Evolutionary conservation across 2,329 filamentous ascomycete species (phyloP).

Genomic region (Trichoderma sp.): DNA sequence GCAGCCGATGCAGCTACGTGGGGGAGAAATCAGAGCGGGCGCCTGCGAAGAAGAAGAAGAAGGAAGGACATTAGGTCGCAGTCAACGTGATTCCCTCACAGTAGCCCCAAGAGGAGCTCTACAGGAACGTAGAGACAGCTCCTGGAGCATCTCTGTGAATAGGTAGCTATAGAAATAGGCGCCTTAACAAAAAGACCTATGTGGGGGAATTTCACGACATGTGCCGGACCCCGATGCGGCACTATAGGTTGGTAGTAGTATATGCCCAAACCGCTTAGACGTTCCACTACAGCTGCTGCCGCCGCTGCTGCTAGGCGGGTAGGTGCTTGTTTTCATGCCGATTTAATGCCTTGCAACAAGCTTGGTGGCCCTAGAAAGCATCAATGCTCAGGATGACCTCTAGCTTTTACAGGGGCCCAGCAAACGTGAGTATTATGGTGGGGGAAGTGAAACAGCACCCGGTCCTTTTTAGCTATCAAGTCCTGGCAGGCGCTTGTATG

Average conservation of each 20-base stretch:
- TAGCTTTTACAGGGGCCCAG: background rate
- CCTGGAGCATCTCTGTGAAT: background rate
- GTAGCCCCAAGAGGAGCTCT: background rate
- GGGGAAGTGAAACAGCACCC: slow-evolving; percentile 6
- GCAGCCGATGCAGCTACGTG: background rate
- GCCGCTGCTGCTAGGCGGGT: no score
- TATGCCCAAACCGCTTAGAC: background rate
- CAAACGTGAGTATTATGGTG: background rate
- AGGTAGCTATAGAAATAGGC: background rate
- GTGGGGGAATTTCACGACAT: background rate
- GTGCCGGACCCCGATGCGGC: no score
- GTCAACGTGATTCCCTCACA: background rate
- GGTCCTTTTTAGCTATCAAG: background rate
- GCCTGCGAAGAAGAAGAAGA: background rate
- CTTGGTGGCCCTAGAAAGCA: background rate
- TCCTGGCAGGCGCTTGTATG: background rate
- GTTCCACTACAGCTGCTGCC: no score
- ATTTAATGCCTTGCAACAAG: background rate
- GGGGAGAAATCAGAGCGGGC: background rate
- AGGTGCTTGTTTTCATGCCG: background rate
- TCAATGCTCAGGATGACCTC: background rate
- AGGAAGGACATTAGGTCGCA: background rate
- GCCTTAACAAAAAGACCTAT: background rate
- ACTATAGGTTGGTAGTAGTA: background rate
- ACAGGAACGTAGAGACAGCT: background rate